phyloP scores from a whole-genome alignment of 2,329 filamentous ascomycete genomes.

The Zasmidium cellare region DNA sequence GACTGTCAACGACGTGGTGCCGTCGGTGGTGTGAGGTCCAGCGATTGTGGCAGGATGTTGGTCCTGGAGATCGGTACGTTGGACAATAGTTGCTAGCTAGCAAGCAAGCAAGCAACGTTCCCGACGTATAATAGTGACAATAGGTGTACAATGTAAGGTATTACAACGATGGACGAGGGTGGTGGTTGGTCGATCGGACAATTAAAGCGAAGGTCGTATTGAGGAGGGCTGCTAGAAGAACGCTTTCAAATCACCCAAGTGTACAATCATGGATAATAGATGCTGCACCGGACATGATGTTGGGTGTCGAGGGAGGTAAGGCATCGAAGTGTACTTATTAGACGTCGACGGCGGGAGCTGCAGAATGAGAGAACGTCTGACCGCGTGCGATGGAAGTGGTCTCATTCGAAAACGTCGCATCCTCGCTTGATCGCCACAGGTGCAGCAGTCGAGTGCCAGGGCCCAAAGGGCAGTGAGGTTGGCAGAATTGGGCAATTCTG shows the following conservation, averaged over 20 bases:
- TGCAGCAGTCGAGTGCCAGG: conserved; percentile 12
- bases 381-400: conserved; percentile 15
- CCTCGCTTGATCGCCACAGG: conserved; percentile 28
- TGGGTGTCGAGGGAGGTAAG: conserved; percentile 8
- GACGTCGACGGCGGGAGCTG: conserved; percentile 3
- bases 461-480: conserved; percentile 12
- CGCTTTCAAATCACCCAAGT: not conserved
- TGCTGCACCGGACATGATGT: not conserved
- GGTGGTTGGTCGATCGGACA: conserved; percentile 1
- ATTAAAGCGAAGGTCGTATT: conserved; percentile 24
- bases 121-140: not conserved
- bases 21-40: conserved; percentile 3
- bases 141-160: conserved; percentile 11
- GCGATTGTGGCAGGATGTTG: not conserved
- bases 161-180: conserved; percentile 22
- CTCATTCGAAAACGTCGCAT: conserved; percentile 20
- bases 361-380: conserved; percentile 8
- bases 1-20: conserved; percentile 22
- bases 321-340: conserved; percentile 24
- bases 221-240: conserved; percentile 19
- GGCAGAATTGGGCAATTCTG: conserved; percentile 13
- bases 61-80: not conserved
- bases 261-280: not conserved
- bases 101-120: conserved; percentile 4
- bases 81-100: not conserved